These are phyloP conservation scores for Lentinula aciculospora DNA, from an alignment of 768 basidiomycete species.

Conservation along the genomic window DNA sequence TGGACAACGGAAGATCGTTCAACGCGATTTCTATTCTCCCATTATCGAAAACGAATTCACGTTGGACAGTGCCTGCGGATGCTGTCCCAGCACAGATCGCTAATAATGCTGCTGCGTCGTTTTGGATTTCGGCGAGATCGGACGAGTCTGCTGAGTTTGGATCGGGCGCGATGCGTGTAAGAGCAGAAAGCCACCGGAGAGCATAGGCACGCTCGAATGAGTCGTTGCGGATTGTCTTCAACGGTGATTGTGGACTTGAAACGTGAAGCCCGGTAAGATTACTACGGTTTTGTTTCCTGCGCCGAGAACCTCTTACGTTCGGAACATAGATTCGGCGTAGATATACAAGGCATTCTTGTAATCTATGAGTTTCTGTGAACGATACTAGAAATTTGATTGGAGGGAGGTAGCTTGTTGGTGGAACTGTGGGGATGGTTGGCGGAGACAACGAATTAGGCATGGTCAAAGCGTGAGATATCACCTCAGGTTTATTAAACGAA, in stretches of 20 bases:
- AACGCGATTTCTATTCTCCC: conserved; percentile 35
- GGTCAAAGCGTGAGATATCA: conserved; percentile 1
- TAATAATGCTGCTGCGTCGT: conserved; percentile 55
- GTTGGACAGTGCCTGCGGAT: conserved; percentile 52
- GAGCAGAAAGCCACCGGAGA: conserved; percentile 68
- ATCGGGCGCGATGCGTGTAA: conserved; percentile 37
- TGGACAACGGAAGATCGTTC: conserved; percentile 48
- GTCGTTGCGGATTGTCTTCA: conserved; percentile 38
- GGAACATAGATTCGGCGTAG: conserved; percentile 56
- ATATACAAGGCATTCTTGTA: conserved; percentile 42
- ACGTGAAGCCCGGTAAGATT: neutral
- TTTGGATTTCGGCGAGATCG: conserved; percentile 34
- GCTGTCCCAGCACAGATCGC: conserved; percentile 60
- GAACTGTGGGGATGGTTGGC: conserved; percentile 8
- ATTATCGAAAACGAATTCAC: conserved; percentile 42
- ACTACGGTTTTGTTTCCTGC: conserved; percentile 12
- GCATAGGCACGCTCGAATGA: conserved; percentile 65
- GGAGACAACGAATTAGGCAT: neutral
- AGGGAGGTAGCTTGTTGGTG: conserved; percentile 53
- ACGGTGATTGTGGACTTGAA: conserved; percentile 1
- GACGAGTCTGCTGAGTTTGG: conserved; percentile 8
- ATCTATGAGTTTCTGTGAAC: conserved; percentile 15
- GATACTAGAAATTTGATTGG: conserved; percentile 39
- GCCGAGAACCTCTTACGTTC: conserved; percentile 52
- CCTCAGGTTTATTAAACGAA: neutral